phyloP scores from a whole-genome alignment of 176 grass and related monocot species.

The Ensete ventricosum region DNA sequence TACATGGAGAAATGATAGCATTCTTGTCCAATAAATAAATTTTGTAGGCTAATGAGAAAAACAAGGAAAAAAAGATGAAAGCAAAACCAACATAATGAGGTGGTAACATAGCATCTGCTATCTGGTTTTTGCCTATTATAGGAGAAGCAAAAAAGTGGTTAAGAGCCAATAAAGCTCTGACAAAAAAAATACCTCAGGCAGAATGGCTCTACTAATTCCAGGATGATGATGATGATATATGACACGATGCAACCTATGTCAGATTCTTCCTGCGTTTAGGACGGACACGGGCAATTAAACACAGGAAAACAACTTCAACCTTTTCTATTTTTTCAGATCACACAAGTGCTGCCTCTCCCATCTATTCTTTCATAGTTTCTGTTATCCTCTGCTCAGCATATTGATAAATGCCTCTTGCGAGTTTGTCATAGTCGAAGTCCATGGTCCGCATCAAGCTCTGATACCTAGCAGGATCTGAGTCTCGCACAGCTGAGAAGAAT shows the following conservation, averaged over 20 bases:
- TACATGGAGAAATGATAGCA: no score
- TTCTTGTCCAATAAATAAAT: no score
- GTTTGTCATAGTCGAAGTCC: slow-evolving; percentile 58
- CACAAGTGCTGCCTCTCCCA: slow-evolving; percentile 38
- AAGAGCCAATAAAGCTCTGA: background rate
- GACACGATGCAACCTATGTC: background rate
- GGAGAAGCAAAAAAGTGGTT: background rate
- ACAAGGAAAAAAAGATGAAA: no score
- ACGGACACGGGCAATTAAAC: background rate
- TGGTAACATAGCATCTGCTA: background rate
- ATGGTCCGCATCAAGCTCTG: slow-evolving; percentile 71
- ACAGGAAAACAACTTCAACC: background rate
- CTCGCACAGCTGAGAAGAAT: slow-evolving; percentile 45
- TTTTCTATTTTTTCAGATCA: slow-evolving; percentile 1
- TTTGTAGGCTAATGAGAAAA: no score
- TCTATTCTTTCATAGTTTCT: slow-evolving; percentile 69
- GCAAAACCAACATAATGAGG: no score
- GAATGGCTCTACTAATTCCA: no score
- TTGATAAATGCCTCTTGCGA: slow-evolving; percentile 64
- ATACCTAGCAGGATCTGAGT: slow-evolving; percentile 48
- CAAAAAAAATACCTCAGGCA: background rate
- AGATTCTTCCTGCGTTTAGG: background rate
- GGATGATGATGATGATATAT: no score
- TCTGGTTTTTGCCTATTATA: no score
- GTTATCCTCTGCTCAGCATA: slow-evolving; percentile 62